A percentile compares a stretch with the other conserved stretches of the same genome.
Conservation (phyloP, 345 rosid species). For the Eucalyptus regnans region DNA sequence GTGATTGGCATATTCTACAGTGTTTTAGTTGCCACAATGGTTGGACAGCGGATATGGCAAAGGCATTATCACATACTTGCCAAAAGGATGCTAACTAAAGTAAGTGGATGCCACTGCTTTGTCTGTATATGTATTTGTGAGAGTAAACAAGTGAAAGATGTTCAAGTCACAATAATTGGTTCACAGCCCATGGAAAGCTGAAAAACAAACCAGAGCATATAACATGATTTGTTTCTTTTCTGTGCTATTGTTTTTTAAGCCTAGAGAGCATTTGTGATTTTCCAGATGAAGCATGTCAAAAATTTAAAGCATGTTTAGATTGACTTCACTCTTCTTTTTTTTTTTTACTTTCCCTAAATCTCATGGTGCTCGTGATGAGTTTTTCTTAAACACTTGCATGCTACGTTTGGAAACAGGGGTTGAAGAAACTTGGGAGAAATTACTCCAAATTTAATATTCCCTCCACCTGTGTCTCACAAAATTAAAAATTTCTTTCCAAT, state of each 20-base stretch:
- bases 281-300: background rate
- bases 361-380: background rate
- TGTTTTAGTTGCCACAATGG: constrained; percentile 98
- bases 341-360: background rate
- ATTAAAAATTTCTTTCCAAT: background rate
- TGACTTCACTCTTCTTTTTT: background rate
- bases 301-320: background rate
- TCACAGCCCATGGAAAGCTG: background rate
- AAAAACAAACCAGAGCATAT: background rate
- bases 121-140: background rate
- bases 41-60: constrained; percentile 99
- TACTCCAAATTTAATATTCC: background rate
- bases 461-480: background rate
- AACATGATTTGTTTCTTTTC: background rate
- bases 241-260: background rate
- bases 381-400: background rate
- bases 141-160: background rate
- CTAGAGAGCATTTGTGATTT: background rate
- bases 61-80: constrained; percentile 98
- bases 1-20: constrained; percentile 95
- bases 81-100: constrained; percentile 96
- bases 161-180: background rate
- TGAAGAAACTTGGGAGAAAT: background rate
- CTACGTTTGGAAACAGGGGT: background rate
- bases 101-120: constrained; percentile 10